Percentiles rank a stretch among this genome's conserved stretches.
These are phyloP conservation scores for Leccinum uliginosum DNA, from an alignment of 768 basidiomycete genomes.

Conservation along the genomic window DNA sequence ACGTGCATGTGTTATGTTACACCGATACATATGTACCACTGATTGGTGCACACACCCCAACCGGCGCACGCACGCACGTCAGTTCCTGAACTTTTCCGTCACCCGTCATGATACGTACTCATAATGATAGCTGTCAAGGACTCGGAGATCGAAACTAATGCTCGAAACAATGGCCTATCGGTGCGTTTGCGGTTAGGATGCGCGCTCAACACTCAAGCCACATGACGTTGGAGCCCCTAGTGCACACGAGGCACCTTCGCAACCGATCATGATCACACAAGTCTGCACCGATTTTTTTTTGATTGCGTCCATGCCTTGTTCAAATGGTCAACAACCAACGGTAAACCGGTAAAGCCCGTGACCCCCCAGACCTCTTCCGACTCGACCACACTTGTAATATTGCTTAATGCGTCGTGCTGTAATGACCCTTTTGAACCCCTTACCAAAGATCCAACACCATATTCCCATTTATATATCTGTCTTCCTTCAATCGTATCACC, in stretches of 20 bases:
- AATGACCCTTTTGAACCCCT: constrained; percentile 1
- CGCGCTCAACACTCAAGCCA: constrained; percentile 21
- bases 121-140: constrained; percentile 3
- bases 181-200: constrained; percentile 15
- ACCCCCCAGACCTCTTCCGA: neutral
- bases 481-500: constrained; percentile 57
- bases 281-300: constrained; percentile 45
- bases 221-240: neutral
- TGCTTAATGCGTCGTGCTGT: constrained; percentile 8
- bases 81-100: constrained; percentile 1
- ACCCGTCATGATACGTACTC: constrained; percentile 2
- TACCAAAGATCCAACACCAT: constrained; percentile 16
- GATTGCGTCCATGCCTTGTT: constrained; percentile 35
- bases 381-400: neutral
- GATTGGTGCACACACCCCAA: no score
- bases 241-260: neutral
- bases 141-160: constrained; percentile 1
- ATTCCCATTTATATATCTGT: constrained; percentile 42
- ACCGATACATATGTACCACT: neutral
- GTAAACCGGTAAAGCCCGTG: constrained; percentile 30
- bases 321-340: constrained; percentile 47
- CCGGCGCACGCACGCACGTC: constrained; percentile 12
- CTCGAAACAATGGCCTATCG: neutral
- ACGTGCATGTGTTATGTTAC: constrained; percentile 30
- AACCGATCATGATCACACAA: constrained; percentile 40